Conservation (phyloP, 192 early-diverging fungal species). For the Gryganskiella cystojenkinii region DNA sequence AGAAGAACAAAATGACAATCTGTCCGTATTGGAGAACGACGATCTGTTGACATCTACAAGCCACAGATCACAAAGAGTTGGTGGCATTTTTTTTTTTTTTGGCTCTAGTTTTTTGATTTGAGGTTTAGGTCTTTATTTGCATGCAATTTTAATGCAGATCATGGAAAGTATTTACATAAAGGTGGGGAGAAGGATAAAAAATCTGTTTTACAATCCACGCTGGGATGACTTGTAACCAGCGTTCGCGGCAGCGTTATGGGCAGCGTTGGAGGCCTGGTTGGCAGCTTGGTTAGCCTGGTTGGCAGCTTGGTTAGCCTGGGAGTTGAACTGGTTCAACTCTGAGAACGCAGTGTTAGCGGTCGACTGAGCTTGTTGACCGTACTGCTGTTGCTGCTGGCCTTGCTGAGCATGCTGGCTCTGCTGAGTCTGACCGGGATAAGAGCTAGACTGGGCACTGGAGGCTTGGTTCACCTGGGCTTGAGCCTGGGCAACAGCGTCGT, state of each 20-base stretch:
- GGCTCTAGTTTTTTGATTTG: no score
- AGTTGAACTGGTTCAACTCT: constrained; percentile 34
- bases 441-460: not conserved
- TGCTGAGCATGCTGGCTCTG: not conserved
- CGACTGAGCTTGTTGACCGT: not conserved
- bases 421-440: not conserved
- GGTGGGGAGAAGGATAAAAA: not conserved
- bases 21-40: no score
- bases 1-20: no score
- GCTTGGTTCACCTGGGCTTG: not conserved
- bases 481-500: constrained; percentile 7
- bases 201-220: not conserved
- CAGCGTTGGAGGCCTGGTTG: not conserved
- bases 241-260: not conserved
- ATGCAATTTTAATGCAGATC: no score
- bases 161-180: no score
- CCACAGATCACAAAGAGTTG: no score
- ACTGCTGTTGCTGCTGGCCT: no score
- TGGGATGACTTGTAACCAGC: constrained; percentile 18
- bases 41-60: no score
- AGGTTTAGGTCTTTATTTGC: no score
- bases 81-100: no score
- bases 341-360: constrained; percentile 11
- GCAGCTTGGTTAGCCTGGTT: not conserved
- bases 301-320: constrained; percentile 4